Evolutionary conservation across 1,284 basidiomycete genomes (phyloP), one percentile per base, ranked within the genome.

Genomic region (Pseudozyma hubeiensis): DNA sequence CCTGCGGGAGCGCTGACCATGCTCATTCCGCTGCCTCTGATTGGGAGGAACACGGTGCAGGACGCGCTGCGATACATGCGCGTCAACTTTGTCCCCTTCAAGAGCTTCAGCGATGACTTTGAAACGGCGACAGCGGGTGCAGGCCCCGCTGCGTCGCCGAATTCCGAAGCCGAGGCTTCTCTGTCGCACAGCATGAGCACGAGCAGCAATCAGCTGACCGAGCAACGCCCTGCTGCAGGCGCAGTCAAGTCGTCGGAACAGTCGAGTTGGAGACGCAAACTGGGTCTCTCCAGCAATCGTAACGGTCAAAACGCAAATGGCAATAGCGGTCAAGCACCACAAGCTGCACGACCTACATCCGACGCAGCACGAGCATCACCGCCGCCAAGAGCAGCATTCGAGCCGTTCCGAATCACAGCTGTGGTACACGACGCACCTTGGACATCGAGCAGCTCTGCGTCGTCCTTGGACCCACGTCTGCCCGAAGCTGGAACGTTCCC

Each of bases 11-110:
- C 77, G 13, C 53, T 81, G 52, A 81, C 77, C 17, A 81, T 81
- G 79, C 48, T 79, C 49, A 72, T 81, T 10, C 77, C 79, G 4
- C 56, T 81, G 43, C 78, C 79, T 9, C 53, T 79, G 33, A 55
- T 71, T 8, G 61, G 67, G 3, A 50, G 72, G 13, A 17, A 29
- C 2, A 24, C 41, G 6, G 53, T 57, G 11, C 47, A 56, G 40
- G 69, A 69, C 41, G 61, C 66, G 14, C 52, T 60, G 19, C 60
- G 69, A 4, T 78, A 78, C 46, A 63, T 78, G 48, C 65, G 76
- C 8, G 62, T 78, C 54, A 70, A 66, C 59, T 78, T 78, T 55
- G 67, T 72, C 8, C 76, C 76, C 6, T 78, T 78, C 24, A 63
- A 50, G 19, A 50, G 41, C 49, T 54, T 51, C 45, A 17, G 52